Percentiles rank a stretch among this genome's conserved stretches.
phyloP scores from a whole-genome alignment of 768 basidiomycete genomes.

The Cantharellus anzutake region DNA sequence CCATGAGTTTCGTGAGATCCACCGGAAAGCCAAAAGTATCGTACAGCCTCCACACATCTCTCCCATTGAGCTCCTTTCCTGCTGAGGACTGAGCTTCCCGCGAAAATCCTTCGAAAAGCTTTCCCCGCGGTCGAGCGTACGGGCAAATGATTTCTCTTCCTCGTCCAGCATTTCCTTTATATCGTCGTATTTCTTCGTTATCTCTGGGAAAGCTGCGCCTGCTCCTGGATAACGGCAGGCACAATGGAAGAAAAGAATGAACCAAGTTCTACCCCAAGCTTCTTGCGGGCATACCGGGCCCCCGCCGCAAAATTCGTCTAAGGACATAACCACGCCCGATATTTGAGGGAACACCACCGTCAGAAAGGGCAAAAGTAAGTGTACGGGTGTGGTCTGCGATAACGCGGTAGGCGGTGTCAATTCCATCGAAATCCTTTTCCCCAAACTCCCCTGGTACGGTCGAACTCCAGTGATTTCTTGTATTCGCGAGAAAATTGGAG shows the following conservation, averaged over 20 bases:
- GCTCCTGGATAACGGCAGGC: slow-evolving; percentile 69
- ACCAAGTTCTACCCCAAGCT: slow-evolving; percentile 80
- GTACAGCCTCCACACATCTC: slow-evolving; percentile 92
- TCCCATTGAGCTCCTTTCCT: slow-evolving; percentile 52
- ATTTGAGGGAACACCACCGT: slow-evolving; percentile 92
- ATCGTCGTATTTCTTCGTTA: slow-evolving; percentile 59
- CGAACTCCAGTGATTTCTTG: slow-evolving; percentile 78
- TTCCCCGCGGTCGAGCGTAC: slow-evolving; percentile 97
- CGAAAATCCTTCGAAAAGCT: slow-evolving; percentile 81
- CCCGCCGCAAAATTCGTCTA: slow-evolving; percentile 77
- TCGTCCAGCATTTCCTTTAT: slow-evolving; percentile 93
- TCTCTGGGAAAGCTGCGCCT: slow-evolving; percentile 87
- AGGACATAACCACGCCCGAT: slow-evolving; percentile 96
- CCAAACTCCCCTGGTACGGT: slow-evolving; percentile 79
- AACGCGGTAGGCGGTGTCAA: slow-evolving; percentile 95
- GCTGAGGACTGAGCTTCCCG: slow-evolving; percentile 42
- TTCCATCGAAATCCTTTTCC: slow-evolving; percentile 82
- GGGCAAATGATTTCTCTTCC: slow-evolving; percentile 92
- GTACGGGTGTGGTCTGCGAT: slow-evolving; percentile 95
- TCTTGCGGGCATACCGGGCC: slow-evolving; percentile 89
- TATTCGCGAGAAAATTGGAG: slow-evolving; percentile 72
- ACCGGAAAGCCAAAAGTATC: slow-evolving; percentile 98
- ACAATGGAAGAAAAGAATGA: slow-evolving; percentile 87
- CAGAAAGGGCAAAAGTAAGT: slow-evolving; percentile 85
- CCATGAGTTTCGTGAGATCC: slow-evolving; percentile 92